phyloP scores from a whole-genome alignment of 305 asterid species.

The Fraxinus floribunda region DNA sequence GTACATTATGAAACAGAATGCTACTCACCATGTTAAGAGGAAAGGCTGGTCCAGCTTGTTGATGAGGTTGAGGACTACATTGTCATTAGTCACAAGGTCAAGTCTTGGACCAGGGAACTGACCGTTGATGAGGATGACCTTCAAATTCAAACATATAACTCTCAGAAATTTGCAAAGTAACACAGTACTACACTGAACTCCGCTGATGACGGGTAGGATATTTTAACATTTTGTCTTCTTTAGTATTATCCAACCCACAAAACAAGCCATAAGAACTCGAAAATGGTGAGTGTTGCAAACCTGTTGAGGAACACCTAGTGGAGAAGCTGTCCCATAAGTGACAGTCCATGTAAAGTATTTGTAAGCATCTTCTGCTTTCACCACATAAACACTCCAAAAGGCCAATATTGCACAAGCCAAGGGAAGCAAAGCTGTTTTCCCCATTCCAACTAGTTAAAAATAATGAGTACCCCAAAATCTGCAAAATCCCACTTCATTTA shows the following conservation, averaged over 20 bases:
- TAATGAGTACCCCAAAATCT: constrained; percentile 27
- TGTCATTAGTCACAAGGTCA: constrained; percentile 80
- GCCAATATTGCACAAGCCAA: constrained; percentile 39
- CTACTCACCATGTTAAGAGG: constrained; percentile 80
- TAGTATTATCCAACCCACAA: background rate
- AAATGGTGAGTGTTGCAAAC: constrained; percentile 30
- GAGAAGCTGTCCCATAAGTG: constrained; percentile 77
- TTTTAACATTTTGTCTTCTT: background rate
- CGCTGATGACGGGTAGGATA: background rate
- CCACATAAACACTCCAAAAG: constrained; percentile 42
- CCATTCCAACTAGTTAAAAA: constrained; percentile 38
- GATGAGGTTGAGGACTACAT: constrained; percentile 66
- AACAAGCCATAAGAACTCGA: background rate
- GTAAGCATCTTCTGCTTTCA: constrained; percentile 79
- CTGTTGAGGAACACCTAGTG: constrained; percentile 81
- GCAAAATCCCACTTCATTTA: constrained; percentile 28
- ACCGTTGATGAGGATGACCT: constrained; percentile 94
- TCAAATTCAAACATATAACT: constrained; percentile 26
- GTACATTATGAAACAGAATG: constrained; percentile 1
- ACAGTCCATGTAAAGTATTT: constrained; percentile 74
- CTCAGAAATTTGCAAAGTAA: background rate
- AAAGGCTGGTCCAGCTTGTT: constrained; percentile 86
- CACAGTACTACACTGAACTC: background rate
- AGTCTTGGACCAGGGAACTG: constrained; percentile 93
- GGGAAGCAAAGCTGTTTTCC: constrained; percentile 33